Conservation (phyloP, 805 yeast species). For the Lipomyces sp. region DNA sequence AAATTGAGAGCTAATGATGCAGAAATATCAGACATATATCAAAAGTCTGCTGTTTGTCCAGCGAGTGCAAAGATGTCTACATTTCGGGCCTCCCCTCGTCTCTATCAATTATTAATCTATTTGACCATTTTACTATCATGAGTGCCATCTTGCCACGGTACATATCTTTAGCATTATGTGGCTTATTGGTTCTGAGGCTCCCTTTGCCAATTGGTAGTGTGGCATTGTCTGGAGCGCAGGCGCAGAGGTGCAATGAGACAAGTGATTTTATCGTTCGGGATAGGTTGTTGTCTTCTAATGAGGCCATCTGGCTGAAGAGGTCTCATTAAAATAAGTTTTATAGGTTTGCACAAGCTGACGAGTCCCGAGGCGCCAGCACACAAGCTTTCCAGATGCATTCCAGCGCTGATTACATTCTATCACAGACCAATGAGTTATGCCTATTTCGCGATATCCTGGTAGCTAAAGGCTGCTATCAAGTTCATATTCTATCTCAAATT, state of each 20-base stretch:
- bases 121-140: background rate
- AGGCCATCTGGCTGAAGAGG: background rate
- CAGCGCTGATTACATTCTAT: too few species aligned
- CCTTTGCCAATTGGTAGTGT: background rate
- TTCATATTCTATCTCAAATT: too few species aligned
- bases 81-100: constrained; percentile 1
- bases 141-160: background rate
- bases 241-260: constrained; percentile 1
- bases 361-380: background rate
- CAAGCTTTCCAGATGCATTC: background rate
- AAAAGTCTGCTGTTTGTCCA: background rate
- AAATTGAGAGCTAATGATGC: background rate
- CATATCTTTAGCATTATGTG: background rate
- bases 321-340: background rate
- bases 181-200: background rate
- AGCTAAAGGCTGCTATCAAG: too few species aligned
- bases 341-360: background rate
- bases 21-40: background rate
- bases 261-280: background rate
- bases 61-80: background rate
- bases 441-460: too few species aligned
- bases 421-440: too few species aligned
- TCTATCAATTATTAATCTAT: background rate
- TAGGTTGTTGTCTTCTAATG: background rate
- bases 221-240: constrained; percentile 1